Evolutionary conservation across 352 stramenopile species (phyloP).

Genomic region (Phytophthora syringae): DNA sequence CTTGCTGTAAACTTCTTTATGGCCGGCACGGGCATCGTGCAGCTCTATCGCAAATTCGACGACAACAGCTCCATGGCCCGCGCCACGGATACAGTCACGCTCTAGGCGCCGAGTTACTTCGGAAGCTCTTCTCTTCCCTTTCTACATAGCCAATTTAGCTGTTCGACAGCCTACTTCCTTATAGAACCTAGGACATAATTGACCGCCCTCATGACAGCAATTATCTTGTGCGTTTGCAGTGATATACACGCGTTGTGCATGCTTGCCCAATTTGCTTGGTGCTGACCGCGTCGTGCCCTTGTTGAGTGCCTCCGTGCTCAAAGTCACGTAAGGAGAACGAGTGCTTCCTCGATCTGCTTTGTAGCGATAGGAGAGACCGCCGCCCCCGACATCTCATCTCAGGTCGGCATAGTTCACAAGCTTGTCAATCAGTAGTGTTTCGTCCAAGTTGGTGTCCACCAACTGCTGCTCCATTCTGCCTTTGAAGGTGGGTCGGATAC

Average conservation of each 20-base stretch:
- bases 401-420: too few relatives aligned
- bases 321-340: conserved; percentile 7
- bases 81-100: conserved; percentile 4
- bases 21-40: conserved; percentile 77
- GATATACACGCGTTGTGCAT: conserved; percentile 21
- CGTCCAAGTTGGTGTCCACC: too few relatives aligned
- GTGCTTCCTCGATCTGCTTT: conserved; percentile 16
- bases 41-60: conserved; percentile 62
- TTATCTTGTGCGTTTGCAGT: not conserved
- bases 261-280: conserved; percentile 9
- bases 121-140: not conserved
- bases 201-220: conserved; percentile 8
- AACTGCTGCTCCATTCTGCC: too few relatives aligned
- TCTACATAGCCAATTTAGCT: conserved; percentile 25
- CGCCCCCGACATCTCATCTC: too few relatives aligned
- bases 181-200: conserved; percentile 15
- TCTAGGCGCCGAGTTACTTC: conserved; percentile 3
- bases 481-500: conserved; percentile 25
- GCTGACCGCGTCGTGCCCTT: not conserved
- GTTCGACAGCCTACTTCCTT: not conserved
- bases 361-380: too few relatives aligned
- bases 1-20: conserved; percentile 92
- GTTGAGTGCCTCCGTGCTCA: not conserved
- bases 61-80: conserved; percentile 14
- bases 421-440: too few relatives aligned